Percentiles rank a stretch among this genome's conserved stretches.
Conservation (phyloP, 495 filamentous ascomycete species). For the Elasticomyces elasticus region DNA sequence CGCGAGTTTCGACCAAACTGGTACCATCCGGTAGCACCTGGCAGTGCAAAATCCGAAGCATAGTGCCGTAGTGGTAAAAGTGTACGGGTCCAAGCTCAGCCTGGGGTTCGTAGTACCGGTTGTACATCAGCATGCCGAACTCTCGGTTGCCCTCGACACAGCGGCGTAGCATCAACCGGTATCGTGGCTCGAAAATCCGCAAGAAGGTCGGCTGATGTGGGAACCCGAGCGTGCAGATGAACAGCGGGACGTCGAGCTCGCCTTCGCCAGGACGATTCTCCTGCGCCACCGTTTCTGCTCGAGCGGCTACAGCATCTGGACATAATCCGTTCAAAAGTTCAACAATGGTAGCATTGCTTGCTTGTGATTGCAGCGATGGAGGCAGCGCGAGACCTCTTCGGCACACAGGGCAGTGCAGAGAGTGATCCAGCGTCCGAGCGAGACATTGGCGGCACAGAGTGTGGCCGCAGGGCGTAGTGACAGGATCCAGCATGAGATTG, state of each 20-base stretch:
- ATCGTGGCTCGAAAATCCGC: slow-evolving; percentile 85
- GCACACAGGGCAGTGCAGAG: slow-evolving; percentile 68
- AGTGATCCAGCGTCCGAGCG: slow-evolving; percentile 61
- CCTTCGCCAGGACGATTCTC: slow-evolving; percentile 43
- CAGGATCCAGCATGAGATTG: slow-evolving; percentile 62
- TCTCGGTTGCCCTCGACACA: slow-evolving; percentile 59
- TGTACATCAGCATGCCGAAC: slow-evolving; percentile 79
- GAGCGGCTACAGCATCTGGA: slow-evolving; percentile 51
- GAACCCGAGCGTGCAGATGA: slow-evolving; percentile 71
- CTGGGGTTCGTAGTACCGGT: slow-evolving; percentile 44
- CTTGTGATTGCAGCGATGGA: slow-evolving; percentile 42
- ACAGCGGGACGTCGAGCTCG: slow-evolving; percentile 59
- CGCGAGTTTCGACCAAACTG: slow-evolving; percentile 66
- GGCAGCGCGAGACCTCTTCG: slow-evolving; percentile 56
- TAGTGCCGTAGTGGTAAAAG: slow-evolving; percentile 68
- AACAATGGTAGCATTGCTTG: slow-evolving; percentile 52
- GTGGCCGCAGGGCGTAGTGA: slow-evolving; percentile 79
- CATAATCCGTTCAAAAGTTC: slow-evolving; percentile 54
- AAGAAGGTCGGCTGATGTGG: slow-evolving; percentile 76
- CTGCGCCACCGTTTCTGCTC: slow-evolving; percentile 41
- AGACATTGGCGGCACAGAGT: slow-evolving; percentile 79
- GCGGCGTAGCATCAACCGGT: slow-evolving; percentile 77
- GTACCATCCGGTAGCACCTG: slow-evolving; percentile 69
- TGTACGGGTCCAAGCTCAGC: slow-evolving; percentile 45
- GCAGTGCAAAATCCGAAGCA: slow-evolving; percentile 61